A percentile compares a stretch with the other conserved stretches of the same genome.
phyloP scores from a whole-genome alignment of 2,329 filamentous ascomycete genomes.

The Sphaerostilbella broomeana region DNA sequence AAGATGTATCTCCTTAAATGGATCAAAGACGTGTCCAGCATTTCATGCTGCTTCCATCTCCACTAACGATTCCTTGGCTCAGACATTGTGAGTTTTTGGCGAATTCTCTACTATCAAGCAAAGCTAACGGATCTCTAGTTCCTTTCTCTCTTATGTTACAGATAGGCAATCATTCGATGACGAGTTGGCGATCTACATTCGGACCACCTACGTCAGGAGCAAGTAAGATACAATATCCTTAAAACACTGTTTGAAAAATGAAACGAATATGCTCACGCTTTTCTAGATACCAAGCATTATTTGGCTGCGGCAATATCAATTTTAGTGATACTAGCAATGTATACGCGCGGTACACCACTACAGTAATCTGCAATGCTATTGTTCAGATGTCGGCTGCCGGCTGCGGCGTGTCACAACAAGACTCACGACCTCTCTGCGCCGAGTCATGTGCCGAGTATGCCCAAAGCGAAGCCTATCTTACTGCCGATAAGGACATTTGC shows the following conservation, averaged over 20 bases:
- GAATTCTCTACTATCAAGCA: conserved; percentile 29
- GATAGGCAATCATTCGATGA: conserved; percentile 70
- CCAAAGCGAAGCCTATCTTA: conserved; percentile 79
- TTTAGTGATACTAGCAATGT: conserved; percentile 71
- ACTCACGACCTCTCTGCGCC: conserved; percentile 75
- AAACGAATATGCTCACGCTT: conserved; percentile 3
- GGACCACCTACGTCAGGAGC: conserved; percentile 64
- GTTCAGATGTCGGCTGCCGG: conserved; percentile 75
- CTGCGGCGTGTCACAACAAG: conserved; percentile 59
- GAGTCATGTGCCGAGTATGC: conserved; percentile 83
- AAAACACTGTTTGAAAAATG: too few species aligned
- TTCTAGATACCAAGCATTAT: conserved; percentile 66
- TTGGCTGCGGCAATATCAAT: conserved; percentile 75
- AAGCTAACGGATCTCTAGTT: conserved; percentile 25
- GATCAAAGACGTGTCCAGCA: conserved; percentile 64
- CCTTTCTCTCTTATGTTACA: conserved; percentile 79
- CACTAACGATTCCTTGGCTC: conserved; percentile 49
- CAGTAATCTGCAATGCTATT: conserved; percentile 87
- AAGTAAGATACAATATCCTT: conserved; percentile 58
- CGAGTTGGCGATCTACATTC: conserved; percentile 65
- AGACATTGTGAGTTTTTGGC: conserved; percentile 48
- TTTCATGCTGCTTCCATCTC: conserved; percentile 69
- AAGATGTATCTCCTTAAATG: conserved; percentile 59
- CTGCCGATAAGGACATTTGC: conserved; percentile 68
- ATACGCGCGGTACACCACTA: conserved; percentile 90